Evolutionary conservation across 345 rosid genomes (phyloP).

Genomic region (Brassica incana): DNA sequence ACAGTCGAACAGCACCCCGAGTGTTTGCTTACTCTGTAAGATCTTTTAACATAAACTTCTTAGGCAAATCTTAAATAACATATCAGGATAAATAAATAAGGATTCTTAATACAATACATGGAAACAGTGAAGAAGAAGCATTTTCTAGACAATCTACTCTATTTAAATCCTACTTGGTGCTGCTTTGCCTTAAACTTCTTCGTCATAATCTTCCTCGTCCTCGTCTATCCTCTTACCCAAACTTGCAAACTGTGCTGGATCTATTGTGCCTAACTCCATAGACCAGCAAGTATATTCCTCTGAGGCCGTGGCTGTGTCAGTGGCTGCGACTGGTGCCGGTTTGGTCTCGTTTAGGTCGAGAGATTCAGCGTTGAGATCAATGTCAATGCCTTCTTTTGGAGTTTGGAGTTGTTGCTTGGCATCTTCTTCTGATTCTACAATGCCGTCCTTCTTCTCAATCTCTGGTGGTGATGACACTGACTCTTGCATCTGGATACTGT

Average conservation of each 20-base stretch:
- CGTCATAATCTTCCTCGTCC: no score
- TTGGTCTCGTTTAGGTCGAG: conserved; percentile 78
- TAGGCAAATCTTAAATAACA: conserved; percentile 32
- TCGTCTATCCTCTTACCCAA: conserved; percentile 72
- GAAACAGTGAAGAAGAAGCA: conserved; percentile 26
- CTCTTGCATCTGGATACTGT: conserved; percentile 8
- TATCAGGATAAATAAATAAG: conserved; percentile 26
- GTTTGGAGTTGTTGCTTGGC: conserved; percentile 51
- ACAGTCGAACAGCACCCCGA: no score
- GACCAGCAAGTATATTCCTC: conserved; percentile 90
- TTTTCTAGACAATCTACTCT: conserved; percentile 36
- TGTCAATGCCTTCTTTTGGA: conserved; percentile 41
- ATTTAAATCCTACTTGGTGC: conserved; percentile 21
- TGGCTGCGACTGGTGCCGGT: conserved; percentile 32
- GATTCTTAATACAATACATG: conserved; percentile 36
- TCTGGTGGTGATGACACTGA: conserved; percentile 32
- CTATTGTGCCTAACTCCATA: conserved; percentile 77
- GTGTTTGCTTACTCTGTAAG: conserved; percentile 13
- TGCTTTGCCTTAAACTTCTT: conserved; percentile 58
- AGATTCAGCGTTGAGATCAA: conserved; percentile 54
- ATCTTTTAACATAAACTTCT: conserved; percentile 15
- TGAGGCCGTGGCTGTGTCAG: not conserved
- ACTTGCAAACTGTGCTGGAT: conserved; percentile 78
- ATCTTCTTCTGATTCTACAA: conserved; percentile 43
- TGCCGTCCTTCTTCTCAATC: conserved; percentile 40